These are phyloP conservation scores for Sclerotinia subarctica DNA, from an alignment of 2,329 filamentous ascomycete species.

Conservation along the genomic window DNA sequence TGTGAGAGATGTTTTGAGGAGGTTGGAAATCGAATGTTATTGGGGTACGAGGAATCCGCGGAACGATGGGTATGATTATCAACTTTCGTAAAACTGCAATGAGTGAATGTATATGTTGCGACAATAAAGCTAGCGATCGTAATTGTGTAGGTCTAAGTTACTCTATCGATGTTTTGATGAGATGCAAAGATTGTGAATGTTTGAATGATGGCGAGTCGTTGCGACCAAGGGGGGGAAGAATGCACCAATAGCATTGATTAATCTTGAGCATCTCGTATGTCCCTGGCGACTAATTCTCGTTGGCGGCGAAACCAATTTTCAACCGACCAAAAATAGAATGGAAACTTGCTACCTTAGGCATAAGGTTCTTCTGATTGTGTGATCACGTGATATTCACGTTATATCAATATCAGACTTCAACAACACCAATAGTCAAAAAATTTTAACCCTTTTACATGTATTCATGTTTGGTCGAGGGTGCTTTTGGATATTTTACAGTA, in stretches of 20 bases:
- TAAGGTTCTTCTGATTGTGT: fast-evolving
- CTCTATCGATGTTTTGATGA: slow-evolving; percentile 19
- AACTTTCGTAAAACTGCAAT: slow-evolving; percentile 21
- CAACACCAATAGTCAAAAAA: background rate
- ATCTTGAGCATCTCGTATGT: slow-evolving; percentile 17
- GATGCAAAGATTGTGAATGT: slow-evolving; percentile 19
- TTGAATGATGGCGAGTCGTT: slow-evolving; percentile 19
- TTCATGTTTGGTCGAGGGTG: background rate
- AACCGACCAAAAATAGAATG: background rate
- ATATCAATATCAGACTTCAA: background rate
- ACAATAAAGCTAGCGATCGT: slow-evolving; percentile 20
- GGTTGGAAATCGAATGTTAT: slow-evolving; percentile 20
- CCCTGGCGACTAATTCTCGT: slow-evolving; percentile 7
- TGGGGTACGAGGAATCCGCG: slow-evolving; percentile 20
- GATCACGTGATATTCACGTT: slow-evolving; percentile 1
- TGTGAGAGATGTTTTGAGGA: slow-evolving; percentile 25
- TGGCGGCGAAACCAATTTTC: slow-evolving; percentile 21
- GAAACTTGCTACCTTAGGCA: background rate
- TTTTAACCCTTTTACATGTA: background rate
- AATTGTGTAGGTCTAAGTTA: slow-evolving; percentile 23
- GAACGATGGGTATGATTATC: slow-evolving; percentile 9
- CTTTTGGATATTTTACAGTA: too few species aligned
- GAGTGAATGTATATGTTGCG: slow-evolving; percentile 26
- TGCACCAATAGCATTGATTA: slow-evolving; percentile 17
- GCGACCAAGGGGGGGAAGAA: slow-evolving; percentile 7